A percentile compares a stretch with the other conserved stretches of the same genome.
Conservation (phyloP, 306 rosid species). For the Castanopsis chinensis region DNA sequence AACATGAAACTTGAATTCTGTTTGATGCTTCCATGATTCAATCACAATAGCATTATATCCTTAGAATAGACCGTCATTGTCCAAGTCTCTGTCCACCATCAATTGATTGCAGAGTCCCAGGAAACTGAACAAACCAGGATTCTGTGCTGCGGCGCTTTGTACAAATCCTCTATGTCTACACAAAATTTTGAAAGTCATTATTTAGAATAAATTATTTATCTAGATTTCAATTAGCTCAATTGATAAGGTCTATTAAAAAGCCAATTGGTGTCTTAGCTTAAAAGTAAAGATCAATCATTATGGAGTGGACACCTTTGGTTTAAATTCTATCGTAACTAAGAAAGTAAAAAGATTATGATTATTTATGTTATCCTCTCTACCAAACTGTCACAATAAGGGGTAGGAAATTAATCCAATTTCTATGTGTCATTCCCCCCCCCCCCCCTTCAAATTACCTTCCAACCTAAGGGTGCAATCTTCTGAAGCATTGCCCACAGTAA, state of each 20-base stretch:
- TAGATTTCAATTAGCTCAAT: no score
- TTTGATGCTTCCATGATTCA: conserved; percentile 59
- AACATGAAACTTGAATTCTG: conserved; percentile 70
- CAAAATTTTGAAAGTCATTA: conserved; percentile 69
- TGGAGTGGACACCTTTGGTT: no score
- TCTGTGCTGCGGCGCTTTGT: conserved; percentile 64
- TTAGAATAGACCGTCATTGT: conserved; percentile 60
- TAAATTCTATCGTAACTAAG: no score
- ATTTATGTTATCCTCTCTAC: conserved; percentile 41
- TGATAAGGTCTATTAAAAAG: no score
- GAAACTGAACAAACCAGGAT: conserved; percentile 27
- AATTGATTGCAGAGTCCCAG: no score
- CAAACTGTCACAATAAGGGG: conserved; percentile 40
- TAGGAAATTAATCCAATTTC: conserved; percentile 3
- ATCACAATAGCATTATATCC: conserved; percentile 85
- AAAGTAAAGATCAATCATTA: no score
- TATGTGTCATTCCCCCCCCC: no score
- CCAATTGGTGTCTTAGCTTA: no score
- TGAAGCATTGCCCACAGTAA: conserved; percentile 41
- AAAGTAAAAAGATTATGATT: conserved; percentile 15
- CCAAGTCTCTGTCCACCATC: no score
- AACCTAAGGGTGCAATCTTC: conserved; percentile 78
- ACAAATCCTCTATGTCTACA: conserved; percentile 73
- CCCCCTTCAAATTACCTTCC: conserved; percentile 52
- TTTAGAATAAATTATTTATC: conserved; percentile 1